Conservation (phyloP, 805 yeast genomes). For the Alloascoidea hylecoeti region DNA sequence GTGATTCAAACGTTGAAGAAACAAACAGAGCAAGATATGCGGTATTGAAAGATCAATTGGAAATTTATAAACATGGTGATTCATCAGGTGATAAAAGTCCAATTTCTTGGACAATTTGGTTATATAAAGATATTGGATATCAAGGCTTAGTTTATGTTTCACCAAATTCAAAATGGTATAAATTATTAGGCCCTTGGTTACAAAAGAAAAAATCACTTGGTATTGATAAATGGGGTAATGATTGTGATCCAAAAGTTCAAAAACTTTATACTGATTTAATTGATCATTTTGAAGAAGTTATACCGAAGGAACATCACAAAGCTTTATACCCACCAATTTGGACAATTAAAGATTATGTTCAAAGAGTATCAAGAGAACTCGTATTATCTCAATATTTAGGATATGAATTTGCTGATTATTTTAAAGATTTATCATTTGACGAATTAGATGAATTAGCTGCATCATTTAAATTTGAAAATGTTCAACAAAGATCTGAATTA, state of each 20-base stretch:
- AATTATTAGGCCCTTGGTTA: conserved; percentile 27
- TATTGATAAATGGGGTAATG: conserved; percentile 35
- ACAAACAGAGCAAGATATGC: conserved; percentile 25
- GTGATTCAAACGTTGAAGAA: conserved; percentile 22
- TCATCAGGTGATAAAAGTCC: conserved; percentile 32
- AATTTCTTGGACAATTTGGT: conserved; percentile 38
- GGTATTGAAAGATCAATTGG: conserved; percentile 30
- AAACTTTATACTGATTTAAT: conserved; percentile 21
- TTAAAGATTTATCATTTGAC: conserved; percentile 25
- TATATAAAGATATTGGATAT: conserved; percentile 36
- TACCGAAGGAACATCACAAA: conserved; percentile 25
- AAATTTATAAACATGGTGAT: conserved; percentile 27
- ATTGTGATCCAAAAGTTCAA: conserved; percentile 25
- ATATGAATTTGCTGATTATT: conserved; percentile 30
- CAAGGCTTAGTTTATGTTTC: conserved; percentile 34
- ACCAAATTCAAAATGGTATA: conserved; percentile 27
- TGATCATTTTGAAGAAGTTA: conserved; percentile 21
- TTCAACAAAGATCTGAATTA: conserved; percentile 25
- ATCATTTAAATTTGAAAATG: conserved; percentile 33
- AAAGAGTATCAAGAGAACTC: conserved; percentile 27
- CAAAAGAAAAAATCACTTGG: conserved; percentile 28
- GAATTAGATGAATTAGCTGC: conserved; percentile 37
- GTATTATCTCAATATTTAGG: conserved; percentile 27
- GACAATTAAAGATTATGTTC: conserved; percentile 22
- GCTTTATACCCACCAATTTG: conserved; percentile 27